Evolutionary conservation across 305 asterid species (phyloP), one percentile per base, ranked within the genome.

Genomic region (Fraxinus floribunda): DNA sequence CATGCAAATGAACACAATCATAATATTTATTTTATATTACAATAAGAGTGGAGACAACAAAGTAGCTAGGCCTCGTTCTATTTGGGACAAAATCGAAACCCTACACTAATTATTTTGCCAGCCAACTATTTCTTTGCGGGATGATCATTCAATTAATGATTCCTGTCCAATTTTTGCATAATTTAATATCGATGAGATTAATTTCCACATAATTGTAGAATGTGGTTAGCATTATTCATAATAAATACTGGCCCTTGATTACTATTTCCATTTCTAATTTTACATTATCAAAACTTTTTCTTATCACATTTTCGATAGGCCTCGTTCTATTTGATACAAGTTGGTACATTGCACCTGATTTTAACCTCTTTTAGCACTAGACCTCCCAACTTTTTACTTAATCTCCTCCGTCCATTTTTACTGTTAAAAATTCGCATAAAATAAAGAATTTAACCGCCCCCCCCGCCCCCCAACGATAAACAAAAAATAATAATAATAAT

Each of bases 1-100:
- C 78, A 80, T 49, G 78, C 74, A 80, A 41, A 66, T 60, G 55
- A 83, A 86, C 89, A 76, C 62, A 71, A 84, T 79, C 52, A 80
- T 83, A 76, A 73, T 38, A 16, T 73, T 78, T 77, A 79, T 55
- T 13, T 68, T 66, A 22, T 66, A 3, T 79, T 4, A 16, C 18
- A 44, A 29, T 44, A 34, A 10, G 71, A 44, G 16, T 30, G 9
- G 72, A 20, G n/a, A 32, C 38, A 46, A 73, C 29, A 11, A 80
- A 75, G 82, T 30, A 2, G 32, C 3, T 66, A 66, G 62, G n/a
- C 9, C 41, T 34, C 22, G 44, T 75, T 52, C 75, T 60, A 64
- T 34, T 41, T 83, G 77, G 75, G 86, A 86, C 77, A 83, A 75
- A 34, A 62, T 79, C 57, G 38, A 74, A 79, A 60, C 66, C 77